These are phyloP conservation scores for Dothistroma pini DNA, from an alignment of 2,329 filamentous ascomycete species.

Conservation along the genomic window DNA sequence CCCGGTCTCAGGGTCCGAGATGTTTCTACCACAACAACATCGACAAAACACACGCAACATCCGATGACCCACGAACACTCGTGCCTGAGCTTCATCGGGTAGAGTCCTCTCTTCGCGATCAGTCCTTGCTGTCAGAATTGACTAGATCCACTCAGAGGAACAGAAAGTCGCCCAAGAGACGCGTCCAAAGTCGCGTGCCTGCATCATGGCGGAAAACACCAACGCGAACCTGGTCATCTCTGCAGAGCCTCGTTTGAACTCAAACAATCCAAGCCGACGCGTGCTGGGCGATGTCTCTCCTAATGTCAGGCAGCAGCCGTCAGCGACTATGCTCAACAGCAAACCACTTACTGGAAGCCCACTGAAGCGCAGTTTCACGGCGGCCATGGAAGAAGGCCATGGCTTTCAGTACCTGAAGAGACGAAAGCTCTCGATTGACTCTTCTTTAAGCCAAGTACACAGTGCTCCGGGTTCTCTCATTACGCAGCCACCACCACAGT, in stretches of 20 bases:
- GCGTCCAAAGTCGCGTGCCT: conserved; percentile 25
- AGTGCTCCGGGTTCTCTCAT: not conserved
- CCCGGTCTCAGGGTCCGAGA: not conserved
- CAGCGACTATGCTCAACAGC: conserved; percentile 13
- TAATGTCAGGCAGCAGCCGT: conserved; percentile 25
- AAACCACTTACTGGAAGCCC: conserved; percentile 29
- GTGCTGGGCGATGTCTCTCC: conserved; percentile 33
- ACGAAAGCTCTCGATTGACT: conserved; percentile 23
- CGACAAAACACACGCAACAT: not conserved
- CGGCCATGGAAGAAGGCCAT: conserved; percentile 29
- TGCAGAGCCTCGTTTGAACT: conserved; percentile 6
- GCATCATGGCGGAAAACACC: conserved; percentile 7
- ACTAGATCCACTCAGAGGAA: not conserved
- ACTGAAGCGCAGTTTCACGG: conserved; percentile 34
- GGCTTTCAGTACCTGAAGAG: conserved; percentile 37
- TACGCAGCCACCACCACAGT: not conserved
- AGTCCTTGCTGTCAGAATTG: not conserved
- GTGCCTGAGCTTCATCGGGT: not conserved
- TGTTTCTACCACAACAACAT: not conserved
- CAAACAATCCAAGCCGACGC: conserved; percentile 17
- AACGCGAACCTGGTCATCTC: not conserved
- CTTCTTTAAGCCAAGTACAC: conserved; percentile 5
- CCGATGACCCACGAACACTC: not conserved
- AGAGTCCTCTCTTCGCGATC: not conserved
- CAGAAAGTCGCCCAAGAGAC: not conserved